These are phyloP conservation scores for Neurospora sp. DNA, from an alignment of 495 filamentous ascomycete species.

Conservation along the genomic window DNA sequence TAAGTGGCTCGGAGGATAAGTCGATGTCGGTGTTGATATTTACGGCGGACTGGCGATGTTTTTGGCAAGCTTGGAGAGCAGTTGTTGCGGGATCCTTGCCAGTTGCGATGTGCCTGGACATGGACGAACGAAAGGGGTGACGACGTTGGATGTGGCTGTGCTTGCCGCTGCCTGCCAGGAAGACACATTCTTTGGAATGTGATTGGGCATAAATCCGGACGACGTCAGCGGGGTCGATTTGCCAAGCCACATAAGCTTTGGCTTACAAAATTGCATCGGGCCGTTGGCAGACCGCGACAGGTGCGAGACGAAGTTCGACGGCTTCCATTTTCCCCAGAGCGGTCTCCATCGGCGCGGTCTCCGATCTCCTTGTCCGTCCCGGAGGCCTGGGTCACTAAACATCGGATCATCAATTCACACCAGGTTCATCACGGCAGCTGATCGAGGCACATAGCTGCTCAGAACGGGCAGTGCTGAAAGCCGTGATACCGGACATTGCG, in stretches of 20 bases:
- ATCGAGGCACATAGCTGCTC: background rate
- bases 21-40: background rate
- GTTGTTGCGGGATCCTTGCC: background rate
- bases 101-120: background rate
- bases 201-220: conserved; percentile 3
- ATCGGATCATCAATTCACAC: background rate
- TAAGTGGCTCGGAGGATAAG: background rate
- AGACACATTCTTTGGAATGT: background rate
- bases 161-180: conserved; percentile 2
- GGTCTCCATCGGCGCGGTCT: background rate
- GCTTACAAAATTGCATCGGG: background rate
- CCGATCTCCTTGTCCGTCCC: background rate
- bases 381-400: background rate
- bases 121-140: conserved; percentile 9
- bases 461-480: background rate
- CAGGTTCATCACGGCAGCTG: background rate
- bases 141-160: conserved; percentile 20
- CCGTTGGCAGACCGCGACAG: background rate
- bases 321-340: background rate
- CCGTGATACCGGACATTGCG: background rate
- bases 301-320: background rate
- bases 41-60: background rate
- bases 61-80: background rate
- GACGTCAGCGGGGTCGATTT: conserved; percentile 7
- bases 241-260: background rate